Base-by-base conservation (phyloP, 306 rosid species). In the Vigna nakashimae region DNA sequence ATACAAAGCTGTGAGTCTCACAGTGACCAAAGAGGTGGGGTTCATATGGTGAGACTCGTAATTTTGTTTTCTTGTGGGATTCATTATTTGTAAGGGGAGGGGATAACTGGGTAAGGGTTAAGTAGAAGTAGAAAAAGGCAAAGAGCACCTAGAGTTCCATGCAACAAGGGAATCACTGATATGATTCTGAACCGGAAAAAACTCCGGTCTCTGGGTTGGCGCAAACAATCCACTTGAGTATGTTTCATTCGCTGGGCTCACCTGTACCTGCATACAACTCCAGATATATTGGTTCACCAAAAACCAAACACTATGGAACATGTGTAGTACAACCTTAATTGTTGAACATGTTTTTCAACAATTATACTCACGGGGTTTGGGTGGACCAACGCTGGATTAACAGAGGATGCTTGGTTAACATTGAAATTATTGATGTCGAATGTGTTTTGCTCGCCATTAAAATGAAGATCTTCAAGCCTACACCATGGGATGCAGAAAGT, bases 361-460 rank as follows among this genome's bases (percentile, higher is more conserved):
- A 43, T 20, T 58, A 24, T 60, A 76, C 85, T 82, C 49, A 82
- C 85, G 1, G 38, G 49, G 22, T 71, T 63, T 76, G 11, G 15
- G 1, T 32, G 45, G 11, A 15, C 4, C 3, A 46, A 1, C 3
- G 64, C 15, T 46, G 75, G 43, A 43, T 45, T 26, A 20, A 20
- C 22, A 18, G 46, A 12, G 0, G 30, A 58, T 30, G 62, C 1
- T 1, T 43, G 79, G 9, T 32, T 10, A 13, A 11, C 4, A 71
- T 30, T 45, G n/a, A 71, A 63, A 64, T 40, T 14, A 13, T 63
- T 52, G 56, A n/a, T 65, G 18, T 26, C 40, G 0, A 9, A 9
- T 64, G 7, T 16, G 40, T 76, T 65, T 16, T 49, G 32, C 49
- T 45, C 30, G 13, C 14, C 24, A 5, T n/a, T 22, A 28, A 60